Conservation (phyloP, 106 monocot genomes). For the Phalaenopsis equestris region DNA sequence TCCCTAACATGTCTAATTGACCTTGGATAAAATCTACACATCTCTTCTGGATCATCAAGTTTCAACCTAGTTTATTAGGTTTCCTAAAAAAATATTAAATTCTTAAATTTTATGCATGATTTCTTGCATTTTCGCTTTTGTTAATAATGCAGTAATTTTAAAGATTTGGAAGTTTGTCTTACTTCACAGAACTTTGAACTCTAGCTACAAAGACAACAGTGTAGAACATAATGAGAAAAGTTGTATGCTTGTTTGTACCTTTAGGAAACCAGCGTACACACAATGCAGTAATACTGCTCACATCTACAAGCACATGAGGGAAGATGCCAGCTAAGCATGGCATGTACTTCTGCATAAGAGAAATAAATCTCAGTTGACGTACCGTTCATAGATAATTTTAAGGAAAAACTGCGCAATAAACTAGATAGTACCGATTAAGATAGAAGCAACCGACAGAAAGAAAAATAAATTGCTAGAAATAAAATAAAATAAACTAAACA, state of each 20-base stretch:
- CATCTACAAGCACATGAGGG: constrained; percentile 87
- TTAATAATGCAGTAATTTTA: neutral
- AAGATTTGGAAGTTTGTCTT: neutral
- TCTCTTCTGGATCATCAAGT: too few relatives aligned
- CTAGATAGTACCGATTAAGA: neutral
- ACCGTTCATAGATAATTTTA: neutral
- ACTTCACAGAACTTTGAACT: neutral
- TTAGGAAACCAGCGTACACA: constrained; percentile 82
- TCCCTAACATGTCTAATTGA: too few relatives aligned
- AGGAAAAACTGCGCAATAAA: constrained; percentile 3
- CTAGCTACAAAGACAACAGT: neutral
- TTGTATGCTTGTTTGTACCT: constrained; percentile 31
- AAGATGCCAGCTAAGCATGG: constrained; percentile 69
- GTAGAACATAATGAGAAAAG: neutral
- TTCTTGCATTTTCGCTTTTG: neutral
- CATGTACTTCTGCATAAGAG: constrained; percentile 84
- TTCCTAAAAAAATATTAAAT: too few relatives aligned
- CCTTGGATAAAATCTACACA: too few relatives aligned
- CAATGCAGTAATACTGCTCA: constrained; percentile 77
- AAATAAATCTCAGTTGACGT: neutral
- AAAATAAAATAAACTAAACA: neutral
- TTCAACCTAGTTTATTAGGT: too few relatives aligned
- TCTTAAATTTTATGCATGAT: neutral
- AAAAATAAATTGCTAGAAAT: neutral
- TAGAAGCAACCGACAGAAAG: neutral